Evolutionary conservation across 1,284 basidiomycete species (phyloP), one percentile per base, ranked within the genome.

Genomic region (Athelia sp.): DNA sequence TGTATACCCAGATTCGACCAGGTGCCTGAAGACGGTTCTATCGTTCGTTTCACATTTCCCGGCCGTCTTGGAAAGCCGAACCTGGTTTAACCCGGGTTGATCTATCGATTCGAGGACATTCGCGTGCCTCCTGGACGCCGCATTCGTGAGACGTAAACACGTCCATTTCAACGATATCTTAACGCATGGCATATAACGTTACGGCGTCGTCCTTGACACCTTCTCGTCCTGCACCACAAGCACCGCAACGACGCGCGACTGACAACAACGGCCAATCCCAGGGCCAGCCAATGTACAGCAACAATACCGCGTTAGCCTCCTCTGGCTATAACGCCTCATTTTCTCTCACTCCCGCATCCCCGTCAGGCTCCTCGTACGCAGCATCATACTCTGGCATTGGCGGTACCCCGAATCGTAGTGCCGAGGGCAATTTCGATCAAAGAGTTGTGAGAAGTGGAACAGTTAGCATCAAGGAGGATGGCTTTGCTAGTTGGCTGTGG

Each of bases 401-500:
- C 47, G 87, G 81, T 38, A 86, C 87, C 4, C 87, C 87, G 14
- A 81, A 79, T 62, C 76, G 83, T 52, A 75, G 72, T 51, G 68
- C 73, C 3, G 74, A 76, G 34, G 63, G 70, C 21, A 52, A 65
- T 40, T 61, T 64, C 47, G 63, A 62, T 56, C 58, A 64, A 6
- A 65, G 76, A 43, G 68, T 87, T 47, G 72, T 93, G 24, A 70
- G 87, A 46, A 74, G 72, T 49, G 93, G 93, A 4, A 68, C 71
- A 19, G 90, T 90, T 35, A 86, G 77, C 61, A 74, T 95, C 56
- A 96, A 96, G 74, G 93, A 95, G 65, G 92, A 95, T 51, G 87
- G 90, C 0, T 81, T 97, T 56, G 82, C 91, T 13, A 92, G 89
- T 55, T 95, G 92, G 80, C 79, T 98, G 50, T 98, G 96, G 88